Base-by-base conservation (phyloP, 2,329 filamentous ascomycete species). In the Ophiostoma piceae region DNA sequence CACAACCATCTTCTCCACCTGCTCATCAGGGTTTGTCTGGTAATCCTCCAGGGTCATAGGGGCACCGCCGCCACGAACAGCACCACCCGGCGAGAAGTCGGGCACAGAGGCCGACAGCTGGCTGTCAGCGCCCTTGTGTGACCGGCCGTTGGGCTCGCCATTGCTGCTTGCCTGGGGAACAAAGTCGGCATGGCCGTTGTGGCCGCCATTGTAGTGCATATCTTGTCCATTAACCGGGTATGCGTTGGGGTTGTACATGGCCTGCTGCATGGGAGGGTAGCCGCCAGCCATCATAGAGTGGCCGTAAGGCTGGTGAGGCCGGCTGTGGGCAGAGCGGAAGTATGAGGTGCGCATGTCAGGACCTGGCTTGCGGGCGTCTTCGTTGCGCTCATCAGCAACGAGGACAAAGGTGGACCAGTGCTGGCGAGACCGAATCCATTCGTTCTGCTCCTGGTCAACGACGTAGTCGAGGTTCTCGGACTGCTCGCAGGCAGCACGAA, bases 341-440 rank as follows among this genome's bases (percentile, higher is more conserved):
- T 69, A 14, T n/a, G 64, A 68, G 2, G 67, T 71, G 5, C 68
- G 67, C 67, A 74, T 29, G 19, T 74, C 72, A 39, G 85, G 85
- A 3, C 93, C 93, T 22, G 90, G 85, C 75, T 90, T 91, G 77
- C 90, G 91, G 54, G 91, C 92, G 26, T 87, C 84, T 60, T 88
- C 83, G 74, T 93, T 88, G 72, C 94, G 89, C 72, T 92, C 86
- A 14, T 88, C 85, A 76, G 88, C 83, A 1, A 87, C 85, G 71
- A 96, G 80, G 26, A 97, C 86, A 83, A 92, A 98, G 74, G 89
- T 87, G 74, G 90, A 84, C 92, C 93, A 97, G 35, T 87, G 88
- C 26, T 92, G 85, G 35, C 86, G 85, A 71, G 88, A 87, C 68
- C 95, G 90, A 65, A 98, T 78, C 62, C 92, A 87, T 77, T 97